These are phyloP conservation scores for Sophora flavescens DNA, from an alignment of 306 rosid genomes.

Conservation along the genomic window DNA sequence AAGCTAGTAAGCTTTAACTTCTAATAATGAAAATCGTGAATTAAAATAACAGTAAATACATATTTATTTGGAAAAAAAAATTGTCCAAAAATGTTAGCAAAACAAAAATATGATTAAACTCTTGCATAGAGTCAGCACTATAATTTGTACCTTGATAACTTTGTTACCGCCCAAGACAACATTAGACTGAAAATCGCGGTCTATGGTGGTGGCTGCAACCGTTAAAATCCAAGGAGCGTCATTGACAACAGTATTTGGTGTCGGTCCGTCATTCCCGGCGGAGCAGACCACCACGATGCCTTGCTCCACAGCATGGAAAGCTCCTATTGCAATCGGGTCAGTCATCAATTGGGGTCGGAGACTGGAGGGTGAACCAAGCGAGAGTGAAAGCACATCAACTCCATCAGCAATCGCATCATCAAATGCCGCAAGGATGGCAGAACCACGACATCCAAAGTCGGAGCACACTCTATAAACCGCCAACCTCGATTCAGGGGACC, in stretches of 20 bases:
- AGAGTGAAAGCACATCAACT: constrained; percentile 74
- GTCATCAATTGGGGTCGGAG: constrained; percentile 15
- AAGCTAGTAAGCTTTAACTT: no score
- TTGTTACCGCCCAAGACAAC: constrained; percentile 60
- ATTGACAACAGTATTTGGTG: constrained; percentile 46
- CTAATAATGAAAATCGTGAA: no score
- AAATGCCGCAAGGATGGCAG: constrained; percentile 69
- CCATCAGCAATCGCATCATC: constrained; percentile 84
- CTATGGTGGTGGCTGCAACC: constrained; percentile 82
- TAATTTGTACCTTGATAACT: constrained; percentile 51
- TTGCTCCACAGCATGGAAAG: constrained; percentile 78
- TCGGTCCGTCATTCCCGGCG: constrained; percentile 75
- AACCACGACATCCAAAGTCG: constrained; percentile 56
- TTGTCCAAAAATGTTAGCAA: no score
- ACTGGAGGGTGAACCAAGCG: constrained; percentile 52
- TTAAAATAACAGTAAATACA: no score
- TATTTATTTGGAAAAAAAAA: no score
- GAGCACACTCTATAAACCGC: constrained; percentile 74
- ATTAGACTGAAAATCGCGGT: constrained; percentile 68
- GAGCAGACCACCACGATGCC: constrained; percentile 78
- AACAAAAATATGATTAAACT: no score
- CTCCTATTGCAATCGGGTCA: constrained; percentile 77
- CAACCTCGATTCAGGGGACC: constrained; percentile 75
- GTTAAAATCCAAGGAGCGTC: constrained; percentile 88
- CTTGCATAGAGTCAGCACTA: no score